Percentiles rank a stretch among this genome's conserved stretches.
phyloP scores from a whole-genome alignment of 1,284 basidiomycete species.

The Cutaneotrichosporon dermatis region DNA sequence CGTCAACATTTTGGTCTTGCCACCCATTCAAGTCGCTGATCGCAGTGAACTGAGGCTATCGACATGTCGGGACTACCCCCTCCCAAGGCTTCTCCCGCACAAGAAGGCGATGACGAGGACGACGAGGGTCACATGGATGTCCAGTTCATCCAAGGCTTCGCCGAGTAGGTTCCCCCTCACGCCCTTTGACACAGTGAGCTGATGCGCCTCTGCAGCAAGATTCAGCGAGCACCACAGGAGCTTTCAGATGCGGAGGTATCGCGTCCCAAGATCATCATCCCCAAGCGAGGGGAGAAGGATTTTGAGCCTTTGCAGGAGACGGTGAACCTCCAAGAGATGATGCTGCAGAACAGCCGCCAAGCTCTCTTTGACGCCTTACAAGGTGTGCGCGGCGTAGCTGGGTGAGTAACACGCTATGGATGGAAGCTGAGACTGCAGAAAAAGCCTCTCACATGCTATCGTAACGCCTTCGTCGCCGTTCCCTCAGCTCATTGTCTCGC shows the following conservation, averaged over 20 bases:
- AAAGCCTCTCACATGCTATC: constrained; percentile 47
- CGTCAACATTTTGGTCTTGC: neutral
- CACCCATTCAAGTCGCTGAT: neutral
- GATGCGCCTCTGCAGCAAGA: constrained; percentile 26
- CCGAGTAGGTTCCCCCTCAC: constrained; percentile 21
- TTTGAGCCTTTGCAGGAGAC: constrained; percentile 71
- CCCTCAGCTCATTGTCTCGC: constrained; percentile 61
- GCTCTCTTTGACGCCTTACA: constrained; percentile 81
- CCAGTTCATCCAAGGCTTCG: constrained; percentile 33
- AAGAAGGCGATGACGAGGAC: constrained; percentile 27
- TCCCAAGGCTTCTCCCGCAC: neutral
- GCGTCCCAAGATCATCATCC: constrained; percentile 57
- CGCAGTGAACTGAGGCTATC: too few relatives aligned
- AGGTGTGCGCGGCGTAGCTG: constrained; percentile 66
- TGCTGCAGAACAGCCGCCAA: constrained; percentile 71
- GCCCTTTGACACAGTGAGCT: neutral
- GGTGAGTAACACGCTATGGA: constrained; percentile 51
- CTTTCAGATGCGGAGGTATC: constrained; percentile 12
- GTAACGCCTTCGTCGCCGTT: constrained; percentile 33
- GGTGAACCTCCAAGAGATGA: constrained; percentile 62
- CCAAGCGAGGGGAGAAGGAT: constrained; percentile 91
- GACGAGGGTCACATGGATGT: constrained; percentile 34
- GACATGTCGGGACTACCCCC: neutral
- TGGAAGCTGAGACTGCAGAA: constrained; percentile 26
- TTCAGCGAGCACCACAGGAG: constrained; percentile 36